phyloP scores from a whole-genome alignment of 306 rosid genomes.

The Lathyrus tuberosus region DNA sequence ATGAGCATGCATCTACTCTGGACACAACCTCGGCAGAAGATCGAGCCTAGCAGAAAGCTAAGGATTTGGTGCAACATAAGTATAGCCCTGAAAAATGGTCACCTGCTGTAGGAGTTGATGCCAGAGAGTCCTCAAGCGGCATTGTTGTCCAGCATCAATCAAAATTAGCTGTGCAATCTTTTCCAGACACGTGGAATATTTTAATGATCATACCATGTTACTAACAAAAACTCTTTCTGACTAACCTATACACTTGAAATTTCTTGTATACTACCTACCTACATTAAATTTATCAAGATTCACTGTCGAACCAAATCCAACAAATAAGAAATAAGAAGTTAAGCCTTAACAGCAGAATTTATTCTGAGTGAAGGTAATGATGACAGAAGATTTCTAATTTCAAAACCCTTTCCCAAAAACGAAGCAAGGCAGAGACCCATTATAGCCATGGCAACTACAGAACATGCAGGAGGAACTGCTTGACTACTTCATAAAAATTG shows the following conservation, averaged over 20 bases:
- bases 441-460: slow-evolving; percentile 90
- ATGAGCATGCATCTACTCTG: no score
- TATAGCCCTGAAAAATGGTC: no score
- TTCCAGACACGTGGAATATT: no score
- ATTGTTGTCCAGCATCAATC: no score
- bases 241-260: slow-evolving; percentile 37
- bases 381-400: slow-evolving; percentile 67
- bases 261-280: slow-evolving; percentile 29
- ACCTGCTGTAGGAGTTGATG: no score
- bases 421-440: slow-evolving; percentile 96
- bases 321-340: slow-evolving; percentile 23
- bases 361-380: slow-evolving; percentile 49
- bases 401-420: slow-evolving; percentile 83
- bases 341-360: slow-evolving; percentile 46
- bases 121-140: no score
- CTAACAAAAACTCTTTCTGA: slow-evolving; percentile 33
- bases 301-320: slow-evolving; percentile 1
- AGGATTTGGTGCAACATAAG: no score
- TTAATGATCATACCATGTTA: slow-evolving; percentile 27
- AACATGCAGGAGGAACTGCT: no score
- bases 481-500: slow-evolving; percentile 92
- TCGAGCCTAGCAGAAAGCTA: no score
- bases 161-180: no score
- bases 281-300: slow-evolving; percentile 16
- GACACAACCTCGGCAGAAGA: no score